A percentile compares a stretch with the other conserved stretches of the same genome.
phyloP scores from a whole-genome alignment of 148 eudicot genomes.

The Chenopodium berlandieri region DNA sequence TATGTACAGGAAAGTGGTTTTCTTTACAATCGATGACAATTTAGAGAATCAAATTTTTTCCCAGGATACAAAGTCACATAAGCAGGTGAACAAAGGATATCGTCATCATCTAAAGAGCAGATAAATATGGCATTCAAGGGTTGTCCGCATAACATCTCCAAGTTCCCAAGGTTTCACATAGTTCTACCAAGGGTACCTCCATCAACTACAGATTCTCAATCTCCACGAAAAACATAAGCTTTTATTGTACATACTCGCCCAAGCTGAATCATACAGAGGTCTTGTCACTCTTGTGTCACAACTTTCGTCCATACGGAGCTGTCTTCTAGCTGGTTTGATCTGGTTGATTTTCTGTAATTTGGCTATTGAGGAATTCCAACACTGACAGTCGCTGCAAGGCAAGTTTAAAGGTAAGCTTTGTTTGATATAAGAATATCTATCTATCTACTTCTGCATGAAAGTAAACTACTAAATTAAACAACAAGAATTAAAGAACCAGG shows the following conservation, averaged over 20 bases:
- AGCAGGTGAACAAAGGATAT: slow-evolving; percentile 1
- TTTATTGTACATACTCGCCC: slow-evolving; percentile 25
- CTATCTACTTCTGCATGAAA: not conserved
- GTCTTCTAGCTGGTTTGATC: slow-evolving; percentile 20
- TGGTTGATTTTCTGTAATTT: slow-evolving; percentile 51
- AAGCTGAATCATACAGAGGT: slow-evolving; percentile 1
- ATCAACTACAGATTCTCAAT: not conserved
- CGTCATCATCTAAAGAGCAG: slow-evolving; percentile 14
- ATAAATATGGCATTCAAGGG: not conserved
- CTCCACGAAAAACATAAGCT: slow-evolving; percentile 24
- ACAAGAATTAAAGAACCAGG: not conserved
- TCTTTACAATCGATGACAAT: slow-evolving; percentile 22
- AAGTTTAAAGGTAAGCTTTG: slow-evolving; percentile 18
- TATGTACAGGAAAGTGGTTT: slow-evolving; percentile 10
- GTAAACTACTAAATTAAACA: not conserved
- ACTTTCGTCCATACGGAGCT: not conserved
- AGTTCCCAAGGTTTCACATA: not conserved
- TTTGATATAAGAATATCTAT: not conserved
- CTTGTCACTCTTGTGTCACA: not conserved
- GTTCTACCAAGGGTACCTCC: slow-evolving; percentile 11
- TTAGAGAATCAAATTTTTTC: not conserved
- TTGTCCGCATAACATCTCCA: slow-evolving; percentile 12
- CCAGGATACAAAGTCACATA: not conserved
- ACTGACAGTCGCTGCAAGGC: slow-evolving; percentile 74
- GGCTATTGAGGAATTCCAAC: slow-evolving; percentile 73